Evolutionary conservation across 441 rosid genomes (phyloP).

Genomic region (Pelargonium citronellum): DNA sequence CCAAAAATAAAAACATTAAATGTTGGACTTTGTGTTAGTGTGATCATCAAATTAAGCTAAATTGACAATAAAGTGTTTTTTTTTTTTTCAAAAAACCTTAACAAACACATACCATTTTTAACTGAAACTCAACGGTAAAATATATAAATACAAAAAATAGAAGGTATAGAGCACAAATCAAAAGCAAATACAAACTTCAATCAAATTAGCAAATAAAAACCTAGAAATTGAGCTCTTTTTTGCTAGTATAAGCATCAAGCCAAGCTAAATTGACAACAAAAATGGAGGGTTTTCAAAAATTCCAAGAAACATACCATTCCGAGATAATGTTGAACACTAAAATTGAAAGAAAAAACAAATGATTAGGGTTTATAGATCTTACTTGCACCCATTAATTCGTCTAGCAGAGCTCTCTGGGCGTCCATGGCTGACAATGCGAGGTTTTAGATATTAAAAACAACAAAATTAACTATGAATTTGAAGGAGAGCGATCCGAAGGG

Average conservation of each 20-base stretch:
- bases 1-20: too few relatives aligned
- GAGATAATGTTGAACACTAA: background rate
- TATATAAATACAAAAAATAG: too few relatives aligned
- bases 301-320: background rate
- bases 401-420: slow-evolving; percentile 90
- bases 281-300: background rate
- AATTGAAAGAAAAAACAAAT: background rate
- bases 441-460: background rate
- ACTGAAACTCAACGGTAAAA: too few relatives aligned
- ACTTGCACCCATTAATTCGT: slow-evolving; percentile 98
- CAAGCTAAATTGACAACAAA: background rate
- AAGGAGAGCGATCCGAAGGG: background rate
- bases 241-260: background rate
- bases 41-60: too few relatives aligned
- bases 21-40: too few relatives aligned
- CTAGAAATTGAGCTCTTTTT: background rate
- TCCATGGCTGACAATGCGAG: slow-evolving; percentile 44
- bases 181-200: background rate
- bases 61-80: too few relatives aligned
- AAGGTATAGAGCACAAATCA: too few relatives aligned
- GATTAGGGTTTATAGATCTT: slow-evolving; percentile 9
- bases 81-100: too few relatives aligned
- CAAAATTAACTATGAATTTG: background rate
- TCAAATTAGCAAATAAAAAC: background rate
- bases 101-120: too few relatives aligned